phyloP scores from a whole-genome alignment of 768 basidiomycete genomes.

The Lentinus tigrinus region DNA sequence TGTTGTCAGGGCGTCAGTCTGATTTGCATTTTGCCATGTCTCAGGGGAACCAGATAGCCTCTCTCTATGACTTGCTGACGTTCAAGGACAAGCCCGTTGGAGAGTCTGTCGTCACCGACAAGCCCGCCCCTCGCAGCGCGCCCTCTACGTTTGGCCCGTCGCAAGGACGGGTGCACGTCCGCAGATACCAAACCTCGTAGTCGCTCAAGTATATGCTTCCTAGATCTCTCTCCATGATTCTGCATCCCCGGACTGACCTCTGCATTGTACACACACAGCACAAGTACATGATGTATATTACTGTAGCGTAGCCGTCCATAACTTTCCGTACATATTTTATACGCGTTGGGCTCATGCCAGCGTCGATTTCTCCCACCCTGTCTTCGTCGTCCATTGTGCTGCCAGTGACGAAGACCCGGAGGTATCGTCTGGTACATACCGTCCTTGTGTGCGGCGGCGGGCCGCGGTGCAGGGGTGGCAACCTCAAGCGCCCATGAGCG shows the following conservation, averaged over 20 bases:
- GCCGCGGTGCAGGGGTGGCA: too few species aligned
- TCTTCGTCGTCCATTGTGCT: too few species aligned
- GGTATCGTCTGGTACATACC: too few species aligned
- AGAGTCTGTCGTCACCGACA: conserved; percentile 11
- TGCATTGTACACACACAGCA: background rate
- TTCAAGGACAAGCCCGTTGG: conserved; percentile 64
- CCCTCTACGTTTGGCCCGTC: background rate
- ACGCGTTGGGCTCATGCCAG: too few species aligned
- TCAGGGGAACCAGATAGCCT: conserved; percentile 93
- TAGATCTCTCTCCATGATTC: too few species aligned
- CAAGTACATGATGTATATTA: background rate
- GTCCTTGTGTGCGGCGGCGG: too few species aligned
- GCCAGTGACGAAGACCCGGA: too few species aligned
- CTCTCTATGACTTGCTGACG: conserved; percentile 77
- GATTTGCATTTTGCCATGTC: background rate
- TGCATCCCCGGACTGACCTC: too few species aligned
- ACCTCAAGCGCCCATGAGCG: too few species aligned
- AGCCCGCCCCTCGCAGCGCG: background rate
- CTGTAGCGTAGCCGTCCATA: background rate
- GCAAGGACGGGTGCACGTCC: background rate
- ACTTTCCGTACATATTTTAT: background rate
- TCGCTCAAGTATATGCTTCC: too few species aligned
- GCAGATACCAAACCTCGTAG: background rate
- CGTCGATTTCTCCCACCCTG: too few species aligned
- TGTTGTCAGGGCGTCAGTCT: background rate